A percentile compares a stretch with the other conserved stretches of the same genome.
These are phyloP conservation scores for Phytophthora aleatoria DNA, from an alignment of 352 stramenopile species.

Conservation along the genomic window DNA sequence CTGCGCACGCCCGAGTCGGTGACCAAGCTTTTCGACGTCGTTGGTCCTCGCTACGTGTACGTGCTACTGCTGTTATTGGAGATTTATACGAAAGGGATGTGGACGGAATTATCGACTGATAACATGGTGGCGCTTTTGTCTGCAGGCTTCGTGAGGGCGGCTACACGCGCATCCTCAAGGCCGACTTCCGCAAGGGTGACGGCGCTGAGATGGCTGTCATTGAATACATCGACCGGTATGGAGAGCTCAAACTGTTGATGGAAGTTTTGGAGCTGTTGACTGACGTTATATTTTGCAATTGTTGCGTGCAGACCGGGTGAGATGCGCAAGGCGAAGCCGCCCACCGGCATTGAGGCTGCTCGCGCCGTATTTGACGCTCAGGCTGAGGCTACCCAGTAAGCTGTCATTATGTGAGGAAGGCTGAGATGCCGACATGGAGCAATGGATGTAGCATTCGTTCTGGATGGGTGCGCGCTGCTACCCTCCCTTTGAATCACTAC, in stretches of 20 bases:
- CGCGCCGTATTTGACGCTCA: slow-evolving; percentile 52
- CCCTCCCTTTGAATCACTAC: no score
- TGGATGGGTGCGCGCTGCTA: no score
- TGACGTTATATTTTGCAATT: slow-evolving; percentile 3
- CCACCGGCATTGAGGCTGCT: slow-evolving; percentile 60
- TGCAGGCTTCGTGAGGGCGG: slow-evolving; percentile 79
- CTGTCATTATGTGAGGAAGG: slow-evolving; percentile 13
- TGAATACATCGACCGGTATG: slow-evolving; percentile 96
- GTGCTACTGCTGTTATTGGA: slow-evolving; percentile 33
- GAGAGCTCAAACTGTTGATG: neutral
- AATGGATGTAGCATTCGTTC: slow-evolving; percentile 6
- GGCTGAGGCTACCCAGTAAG: slow-evolving; percentile 25
- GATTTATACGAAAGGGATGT: neutral
- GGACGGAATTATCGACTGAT: neutral
- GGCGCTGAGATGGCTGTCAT: slow-evolving; percentile 98
- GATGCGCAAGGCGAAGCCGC: slow-evolving; percentile 82
- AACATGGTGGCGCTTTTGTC: slow-evolving; percentile 18
- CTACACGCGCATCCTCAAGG: slow-evolving; percentile 97
- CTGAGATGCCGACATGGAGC: slow-evolving; percentile 11
- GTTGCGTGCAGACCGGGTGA: slow-evolving; percentile 64
- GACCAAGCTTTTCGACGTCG: slow-evolving; percentile 96
- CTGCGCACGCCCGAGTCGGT: slow-evolving; percentile 90
- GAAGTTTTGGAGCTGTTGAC: neutral
- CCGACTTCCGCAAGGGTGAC: slow-evolving; percentile 92
- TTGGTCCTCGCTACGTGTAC: slow-evolving; percentile 95